Evolutionary conservation across 164 flowering plant species (phyloP), one percentile per base, ranked within the genome.

Genomic region (Nelumbo lutea): DNA sequence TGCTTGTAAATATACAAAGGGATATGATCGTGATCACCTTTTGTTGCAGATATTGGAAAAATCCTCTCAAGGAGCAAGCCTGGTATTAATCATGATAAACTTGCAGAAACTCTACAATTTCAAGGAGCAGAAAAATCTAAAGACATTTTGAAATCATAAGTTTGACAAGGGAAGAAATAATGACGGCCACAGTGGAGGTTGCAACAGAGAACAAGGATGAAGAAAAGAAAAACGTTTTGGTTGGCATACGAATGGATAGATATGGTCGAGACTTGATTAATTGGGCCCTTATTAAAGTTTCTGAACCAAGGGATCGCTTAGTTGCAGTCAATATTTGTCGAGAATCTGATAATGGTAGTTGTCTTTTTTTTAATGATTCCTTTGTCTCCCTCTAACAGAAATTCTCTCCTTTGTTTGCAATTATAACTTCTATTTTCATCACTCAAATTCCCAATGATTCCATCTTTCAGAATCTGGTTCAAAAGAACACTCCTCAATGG

Each of bases 221-320:
- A 27, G 27, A 27, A 27, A 27, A 27, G 71, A 85, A 72, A 66
- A 70, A 52, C 38, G 80, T 91, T 52, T 55, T 89, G 72, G 94
- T 89, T 5, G 93, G 90, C 9, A 76, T 89, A 59, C 62, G 78
- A 65, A 58, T 84, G 0, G 88, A 89, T 50, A 55, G 66, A 62
- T 70, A 62, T 38, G 80, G 87, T 73, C 72, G 82, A 71, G 86
- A 86, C 69, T 73, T 87, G 64, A 82, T 88, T 46, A 79, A 71
- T 53, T 90, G 96, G 97, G 87, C 93, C 15, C 76, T 91, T 56
- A 85, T 82, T 38, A 91, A 87, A 79, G 86, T 91, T 63, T 95
- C 97, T 9, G 85, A 85, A 61, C 86, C 93, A 15, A 91, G 91
- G 15, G 97, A 91, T 64, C 74, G 71, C 46, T 88, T 94, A 1